A percentile compares a stretch with the other conserved stretches of the same genome.
Evolutionary conservation across 345 rosid genomes (phyloP).

Genomic region (Mallotus nudiflorus): DNA sequence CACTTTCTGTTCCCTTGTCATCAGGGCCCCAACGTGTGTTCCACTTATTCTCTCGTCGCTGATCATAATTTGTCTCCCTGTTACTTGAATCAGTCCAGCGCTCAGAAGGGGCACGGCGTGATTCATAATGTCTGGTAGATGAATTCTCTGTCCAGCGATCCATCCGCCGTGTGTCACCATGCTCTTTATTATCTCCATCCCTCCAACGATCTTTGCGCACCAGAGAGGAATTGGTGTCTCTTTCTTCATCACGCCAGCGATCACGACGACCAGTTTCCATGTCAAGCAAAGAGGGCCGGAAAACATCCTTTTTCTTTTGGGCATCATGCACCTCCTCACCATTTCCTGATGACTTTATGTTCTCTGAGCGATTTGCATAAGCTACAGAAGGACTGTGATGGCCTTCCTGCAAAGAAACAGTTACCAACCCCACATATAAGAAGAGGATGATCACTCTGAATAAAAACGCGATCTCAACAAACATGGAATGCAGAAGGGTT

Average conservation of each 20-base stretch:
- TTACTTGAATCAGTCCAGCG: slow-evolving; percentile 77
- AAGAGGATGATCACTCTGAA: not conserved
- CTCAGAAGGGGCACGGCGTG: slow-evolving; percentile 71
- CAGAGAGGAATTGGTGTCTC: slow-evolving; percentile 63
- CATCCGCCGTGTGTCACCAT: slow-evolving; percentile 57
- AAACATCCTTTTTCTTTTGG: slow-evolving; percentile 78
- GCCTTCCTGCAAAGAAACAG: slow-evolving; percentile 49
- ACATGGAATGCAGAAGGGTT: not conserved
- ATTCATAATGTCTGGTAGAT: slow-evolving; percentile 57
- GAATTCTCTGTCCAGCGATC: slow-evolving; percentile 84
- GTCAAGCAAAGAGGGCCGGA: slow-evolving; percentile 80
- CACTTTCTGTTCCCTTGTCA: slow-evolving; percentile 56
- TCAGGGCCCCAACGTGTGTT: slow-evolving; percentile 98
- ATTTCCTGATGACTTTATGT: slow-evolving; percentile 51
- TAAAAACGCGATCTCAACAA: not conserved
- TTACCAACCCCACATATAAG: not conserved
- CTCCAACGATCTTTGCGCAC: slow-evolving; percentile 78
- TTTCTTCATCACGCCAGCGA: slow-evolving; percentile 97
- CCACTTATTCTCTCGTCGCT: slow-evolving; percentile 97
- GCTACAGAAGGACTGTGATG: slow-evolving; percentile 37
- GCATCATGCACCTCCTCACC: slow-evolving; percentile 58
- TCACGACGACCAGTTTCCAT: slow-evolving; percentile 71
- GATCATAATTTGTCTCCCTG: slow-evolving; percentile 71
- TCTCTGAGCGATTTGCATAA: slow-evolving; percentile 42
- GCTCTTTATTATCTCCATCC: slow-evolving; percentile 79